A percentile compares a stretch with the other conserved stretches of the same genome.
Conservation (phyloP, 2,329 filamentous ascomycete genomes). For the Chalara sp. region DNA sequence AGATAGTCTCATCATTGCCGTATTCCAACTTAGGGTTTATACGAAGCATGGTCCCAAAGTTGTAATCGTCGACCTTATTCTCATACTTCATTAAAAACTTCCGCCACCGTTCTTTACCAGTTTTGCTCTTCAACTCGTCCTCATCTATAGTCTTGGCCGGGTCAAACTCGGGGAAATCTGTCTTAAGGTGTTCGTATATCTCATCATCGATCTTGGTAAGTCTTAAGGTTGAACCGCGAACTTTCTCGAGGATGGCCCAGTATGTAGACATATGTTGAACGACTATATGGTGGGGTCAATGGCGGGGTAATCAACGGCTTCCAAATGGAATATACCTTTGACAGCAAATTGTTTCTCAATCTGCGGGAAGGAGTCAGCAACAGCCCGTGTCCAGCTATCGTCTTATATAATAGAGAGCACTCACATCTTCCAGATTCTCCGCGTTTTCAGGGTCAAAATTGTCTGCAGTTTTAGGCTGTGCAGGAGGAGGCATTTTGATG, state of each 20-base stretch:
- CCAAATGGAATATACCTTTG: slow-evolving; percentile 54
- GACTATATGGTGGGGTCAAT: slow-evolving; percentile 36
- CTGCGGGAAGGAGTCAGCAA: slow-evolving; percentile 37
- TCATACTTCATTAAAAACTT: slow-evolving; percentile 92
- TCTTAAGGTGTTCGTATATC: slow-evolving; percentile 82
- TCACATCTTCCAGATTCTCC: slow-evolving; percentile 63
- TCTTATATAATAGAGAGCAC: slow-evolving; percentile 23
- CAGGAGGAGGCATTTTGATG: too few species aligned
- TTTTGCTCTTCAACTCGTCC: slow-evolving; percentile 95
- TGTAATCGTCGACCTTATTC: slow-evolving; percentile 93
- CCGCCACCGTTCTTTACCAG: slow-evolving; percentile 89
- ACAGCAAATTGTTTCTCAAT: slow-evolving; percentile 99
- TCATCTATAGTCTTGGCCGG: slow-evolving; percentile 75
- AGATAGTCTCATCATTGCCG: slow-evolving; percentile 82
- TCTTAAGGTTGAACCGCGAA: slow-evolving; percentile 80
- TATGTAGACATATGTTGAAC: slow-evolving; percentile 97
- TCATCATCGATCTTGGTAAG: slow-evolving; percentile 94
- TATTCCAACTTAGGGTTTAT: slow-evolving; percentile 76
- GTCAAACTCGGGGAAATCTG: slow-evolving; percentile 90
- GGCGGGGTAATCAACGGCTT: slow-evolving; percentile 13
- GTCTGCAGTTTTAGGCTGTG: slow-evolving; percentile 12
- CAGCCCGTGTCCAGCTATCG: not conserved
- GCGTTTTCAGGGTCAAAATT: slow-evolving; percentile 53
- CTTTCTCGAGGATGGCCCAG: slow-evolving; percentile 89
- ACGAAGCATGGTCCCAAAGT: slow-evolving; percentile 93